Base-by-base conservation (phyloP, 2,329 filamentous ascomycete genomes). In the Nigrospora sphaerica region DNA sequence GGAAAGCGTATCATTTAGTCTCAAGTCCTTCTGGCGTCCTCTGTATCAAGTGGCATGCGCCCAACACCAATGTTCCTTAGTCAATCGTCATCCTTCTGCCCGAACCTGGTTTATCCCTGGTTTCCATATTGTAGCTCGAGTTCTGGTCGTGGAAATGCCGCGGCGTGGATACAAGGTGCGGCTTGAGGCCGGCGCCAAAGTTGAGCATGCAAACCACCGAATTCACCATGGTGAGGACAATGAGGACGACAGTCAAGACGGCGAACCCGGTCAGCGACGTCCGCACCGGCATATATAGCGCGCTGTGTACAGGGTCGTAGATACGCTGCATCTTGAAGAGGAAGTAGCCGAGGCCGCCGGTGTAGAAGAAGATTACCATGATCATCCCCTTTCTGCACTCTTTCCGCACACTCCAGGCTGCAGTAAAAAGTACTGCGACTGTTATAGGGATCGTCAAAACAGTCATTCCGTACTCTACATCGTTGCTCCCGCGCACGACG, bases 321-420 rank as follows among this genome's bases (percentile, higher is more conserved):
- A 98, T 98, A 63, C 93, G 88, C 49, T 93, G 86, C 46, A 98
- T 81, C 76, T 98, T 98, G 80, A 96, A 98, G 62, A 95, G 78
- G 74, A 98, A 98, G 72, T 97, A 98, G 47, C 83, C 88, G 54
- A 97, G 78, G 36, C 84, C 91, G 52, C 86, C 89, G 54, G 95
- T 83, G 69, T 95, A 96, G 48, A 96, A 77, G 44, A 91, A 71
- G 57, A 97, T 92, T 61, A 89, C 82, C 54, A 72, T 59, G 45
- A 83, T 69, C 81, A 95, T 95, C 62, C 92, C 91, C 12, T 75
- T 48, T 55, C 83, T 84, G 61, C 83, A 91, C 67, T 98, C 93
- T 54, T 82, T 82, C 40, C 88, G 85, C 14, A 90, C 91, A 68
- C 88, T 95, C 67, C 78, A 89, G 42, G 87, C 91, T 31, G 92